Evolutionary conservation across 768 basidiomycete genomes (phyloP), one percentile per base, ranked within the genome.

Genomic region (Russula dissimulans): DNA sequence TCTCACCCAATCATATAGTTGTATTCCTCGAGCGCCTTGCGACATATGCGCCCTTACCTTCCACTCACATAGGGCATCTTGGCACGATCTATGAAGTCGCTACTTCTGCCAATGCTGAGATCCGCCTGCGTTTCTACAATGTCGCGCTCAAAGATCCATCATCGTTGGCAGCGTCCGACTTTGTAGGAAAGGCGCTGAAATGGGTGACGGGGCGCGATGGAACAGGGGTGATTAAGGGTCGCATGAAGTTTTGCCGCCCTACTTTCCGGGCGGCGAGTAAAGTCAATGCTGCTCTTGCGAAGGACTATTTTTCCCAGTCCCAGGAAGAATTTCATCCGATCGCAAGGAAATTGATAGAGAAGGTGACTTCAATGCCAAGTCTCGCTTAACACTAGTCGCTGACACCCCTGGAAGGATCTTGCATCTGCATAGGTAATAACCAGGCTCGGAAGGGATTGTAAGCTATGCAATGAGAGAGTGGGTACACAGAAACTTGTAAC

Each of bases 241-340:
- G 89, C 38, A 91, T 91, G 89, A 91, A 91, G 69, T 90, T 90
- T 74, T 91, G 89, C 71, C 72, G 89, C 49, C 85, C 87, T 0
- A 72, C 81, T 5, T 83, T 91, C 68, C 72, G 81, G 39, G 80
- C 75, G 0, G 78, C 83, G 18, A 71, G 68, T 34, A 77, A 77
- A 59, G 84, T 84, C 22, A 75, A 91, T 66, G 67, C 69, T 49
- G 66, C 67, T 39, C 71, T 89, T 32, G 86, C 89, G 3, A 69
- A 76, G 48, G 65, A 72, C 36, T 76, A 73, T 34, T 91, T 83
- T 70, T 68, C 66, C 41, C 73, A 67, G 43, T 69, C 77, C 54
- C 81, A 81, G 68, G 69, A 68, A 8, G 72, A 72, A 9, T 91
- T 90, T 76, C 89, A 91, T 71, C 89, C 89, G 0, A 89, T 90